Evolutionary conservation across 1,139 yeast species (phyloP), one percentile per base, ranked within the genome.

Genomic region (Yamadazyma taylorii): DNA sequence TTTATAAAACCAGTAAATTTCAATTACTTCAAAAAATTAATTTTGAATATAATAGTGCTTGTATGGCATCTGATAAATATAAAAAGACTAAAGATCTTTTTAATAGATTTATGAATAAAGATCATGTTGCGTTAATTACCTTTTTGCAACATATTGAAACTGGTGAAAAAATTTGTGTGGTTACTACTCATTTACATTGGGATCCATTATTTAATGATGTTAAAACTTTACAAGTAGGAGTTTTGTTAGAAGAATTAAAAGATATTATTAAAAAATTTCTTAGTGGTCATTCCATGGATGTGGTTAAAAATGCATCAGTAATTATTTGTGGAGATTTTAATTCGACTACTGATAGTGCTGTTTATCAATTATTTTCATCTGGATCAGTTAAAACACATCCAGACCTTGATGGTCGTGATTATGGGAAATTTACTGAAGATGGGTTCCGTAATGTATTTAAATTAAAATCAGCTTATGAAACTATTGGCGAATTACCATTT

Each of bases 151-250:
- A 86, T 56, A 63, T 69, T 29, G 75, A 73, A 37, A 76, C 90
- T 9, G 90, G 90, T 9, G 87, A 84, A 56, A 75, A 77, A 46
- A 65, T 92, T 35, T 73, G 87, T 47, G 73, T 88, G 32, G 89
- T 85, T 3, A 92, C 90, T 53, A 90, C 98, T 0, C 99, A 94
- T 72, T 78, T 92, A 60, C 97, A 90, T 61, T 94, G 98, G 97
- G 97, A 92, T 66, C 98, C 98, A 8, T 89, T 88, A 34, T 87
- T 81, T 58, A 87, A 88, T 58, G 99, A 94, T 66, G 99, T 94
- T 42, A 94, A 94, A 63, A 79, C 97, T 7, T 84, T 94, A 63
- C 98, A 94, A 69, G 92, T 87, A 38, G 97, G 96, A 33, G 83
- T 92, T 33, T 69, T 94, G 47, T 68, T 94, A 56, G 97, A 92